These are phyloP conservation scores for Cercophora samala DNA, from an alignment of 495 filamentous ascomycete genomes.

Conservation along the genomic window DNA sequence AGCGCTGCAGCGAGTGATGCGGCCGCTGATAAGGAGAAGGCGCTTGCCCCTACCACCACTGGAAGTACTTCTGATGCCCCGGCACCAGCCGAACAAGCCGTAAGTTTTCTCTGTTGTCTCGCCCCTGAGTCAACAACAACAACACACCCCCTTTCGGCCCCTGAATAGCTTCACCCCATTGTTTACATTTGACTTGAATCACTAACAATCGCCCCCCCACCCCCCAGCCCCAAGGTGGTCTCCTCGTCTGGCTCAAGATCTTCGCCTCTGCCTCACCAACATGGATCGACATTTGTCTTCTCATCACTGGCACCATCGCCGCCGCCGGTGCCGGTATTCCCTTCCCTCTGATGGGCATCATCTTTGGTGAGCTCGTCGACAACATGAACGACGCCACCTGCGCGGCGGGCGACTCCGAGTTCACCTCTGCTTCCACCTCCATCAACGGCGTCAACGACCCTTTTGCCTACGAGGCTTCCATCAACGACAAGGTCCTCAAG, in stretches of 20 bases:
- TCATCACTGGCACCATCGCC: constrained; percentile 50
- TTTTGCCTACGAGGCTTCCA: constrained; percentile 30
- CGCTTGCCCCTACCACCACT: background rate
- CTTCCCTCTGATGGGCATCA: constrained; percentile 63
- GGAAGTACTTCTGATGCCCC: background rate
- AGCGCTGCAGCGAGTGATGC: constrained; percentile 8
- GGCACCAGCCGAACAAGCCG: background rate
- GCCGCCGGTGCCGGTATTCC: constrained; percentile 63
- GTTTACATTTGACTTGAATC: background rate
- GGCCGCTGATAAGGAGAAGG: background rate
- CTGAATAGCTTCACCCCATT: constrained; percentile 5
- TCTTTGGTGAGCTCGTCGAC: constrained; percentile 67
- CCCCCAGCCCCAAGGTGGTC: background rate
- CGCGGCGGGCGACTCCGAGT: constrained; percentile 20
- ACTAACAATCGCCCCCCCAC: too few relatives aligned
- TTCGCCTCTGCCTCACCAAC: constrained; percentile 37
- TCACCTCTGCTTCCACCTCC: constrained; percentile 22
- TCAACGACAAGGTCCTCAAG: constrained; percentile 57
- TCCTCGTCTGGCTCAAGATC: constrained; percentile 19
- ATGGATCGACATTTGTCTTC: constrained; percentile 45
- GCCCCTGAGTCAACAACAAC: background rate
- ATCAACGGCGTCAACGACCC: constrained; percentile 17
- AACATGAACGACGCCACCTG: constrained; percentile 61
- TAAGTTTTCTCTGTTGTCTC: background rate
- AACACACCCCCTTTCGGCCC: constrained; percentile 1